Base-by-base conservation (phyloP, 2,329 filamentous ascomycete genomes). In the Chalaropsis ovoidea region DNA sequence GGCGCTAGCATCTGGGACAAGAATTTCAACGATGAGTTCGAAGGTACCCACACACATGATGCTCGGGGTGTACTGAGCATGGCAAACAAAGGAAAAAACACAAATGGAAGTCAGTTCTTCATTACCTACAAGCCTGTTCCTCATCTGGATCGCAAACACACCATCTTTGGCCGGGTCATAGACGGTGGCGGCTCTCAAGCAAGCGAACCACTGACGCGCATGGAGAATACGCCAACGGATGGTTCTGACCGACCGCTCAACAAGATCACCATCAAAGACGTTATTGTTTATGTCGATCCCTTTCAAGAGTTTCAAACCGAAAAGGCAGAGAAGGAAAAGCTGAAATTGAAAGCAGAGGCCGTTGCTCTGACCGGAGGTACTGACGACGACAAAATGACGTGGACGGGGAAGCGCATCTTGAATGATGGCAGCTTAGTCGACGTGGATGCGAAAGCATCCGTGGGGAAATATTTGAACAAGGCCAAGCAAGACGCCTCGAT, bases 41-140 rank as follows among this genome's bases (percentile, higher is more conserved):
- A 96, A 17, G 91, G 92, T 0, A 90, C 93, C 0, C 76, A 91
- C 49, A 88, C 86, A n/a, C 94, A 99, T 71, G 87, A 90, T 72
- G 77, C 81, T 0, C 81, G 92, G 35, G 94, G 94, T 13, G 83
- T 92, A 0, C 73, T 95, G 31, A 91, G 87, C 70, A 99, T 99
- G 94, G 94, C 94, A 49, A 99, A 99, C 76, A 99, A 99, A 74
- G 94, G 94, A 67, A 96, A 96, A 73, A 93, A 96, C 73, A 97
- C 93, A 24, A 99, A 99, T 76, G 94, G 89, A 8, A 90, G 85
- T 70, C 94, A 99, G 75, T 99, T 86, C 73, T 99, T 97, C 79
- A 88, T 99, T 72, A 89, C 88, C 0, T 99, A 99, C 75, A 86
- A 90, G 62, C 80, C 88, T 0, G 84, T 87, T 0, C 86, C 88